Evolutionary conservation across 1,284 basidiomycete genomes (phyloP), one percentile per base, ranked within the genome.

Genomic region (Apiotrichum porosum): DNA sequence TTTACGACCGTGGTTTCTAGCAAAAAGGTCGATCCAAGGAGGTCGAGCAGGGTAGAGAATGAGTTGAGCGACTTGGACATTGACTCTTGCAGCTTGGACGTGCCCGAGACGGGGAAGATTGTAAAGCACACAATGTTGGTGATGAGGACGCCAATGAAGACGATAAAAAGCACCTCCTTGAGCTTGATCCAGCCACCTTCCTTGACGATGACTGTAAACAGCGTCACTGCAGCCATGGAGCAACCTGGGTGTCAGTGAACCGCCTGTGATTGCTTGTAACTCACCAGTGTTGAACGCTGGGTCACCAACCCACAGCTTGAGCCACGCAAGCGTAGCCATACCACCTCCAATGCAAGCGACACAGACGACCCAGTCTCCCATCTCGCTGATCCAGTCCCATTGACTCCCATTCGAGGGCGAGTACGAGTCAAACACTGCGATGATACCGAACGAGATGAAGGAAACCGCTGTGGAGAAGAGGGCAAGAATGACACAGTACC

Each of bases 261-360:
- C n/a, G n/a, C n/a, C n/a, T n/a, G n/a, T n/a, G n/a, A n/a, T n/a
- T n/a, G n/a, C n/a, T n/a, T n/a, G n/a, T n/a, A n/a, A n/a, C n/a
- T n/a, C n/a, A n/a, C n/a, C n/a, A n/a, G 89, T 87, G 62, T 91
- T 92, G 69, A 94, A 97, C 15, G 85, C 83, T 1, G 90, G 86
- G 65, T 87, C 93, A 9, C 77, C 81, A 75, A 97, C 88, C 83
- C 86, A 91, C 6, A 89, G 79, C 71, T 95, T 75, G 12, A 66
- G 58, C 69, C 69, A 97, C 0, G 90, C 89, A 19, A 95, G 73
- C 0, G 80, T 66, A 30, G 83, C 85, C 80, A 94, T 88, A 19
- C 85, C 83, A 1, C 88, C 58, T 1, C 88, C 92, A 51, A 95
- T 79, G 84, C 86, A 92, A 9, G 83, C 48, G 21, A 94, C 78